Base-by-base conservation (phyloP, 352 stramenopile genomes). In the Pythium periplocum region DNA sequence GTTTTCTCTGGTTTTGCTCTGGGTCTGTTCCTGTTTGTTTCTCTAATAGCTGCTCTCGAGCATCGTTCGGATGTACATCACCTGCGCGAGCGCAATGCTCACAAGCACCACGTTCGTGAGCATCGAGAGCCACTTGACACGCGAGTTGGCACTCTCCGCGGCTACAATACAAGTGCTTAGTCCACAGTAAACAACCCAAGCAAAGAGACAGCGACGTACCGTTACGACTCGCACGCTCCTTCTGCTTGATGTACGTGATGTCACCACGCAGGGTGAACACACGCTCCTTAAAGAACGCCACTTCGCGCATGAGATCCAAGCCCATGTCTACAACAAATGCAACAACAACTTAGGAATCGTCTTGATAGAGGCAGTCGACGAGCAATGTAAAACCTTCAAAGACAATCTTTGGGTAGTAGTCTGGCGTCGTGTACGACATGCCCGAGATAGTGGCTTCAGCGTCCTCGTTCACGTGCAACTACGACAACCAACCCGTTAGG, bases 1-100 rank as follows among this genome's bases (percentile, higher is more conserved):
- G 17, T 26, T 44, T 43, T 44, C 26, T 51, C 12, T 26, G 3
- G 12, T 33, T 58, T 17, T 12, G 6, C 31, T 44, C 11, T 49
- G 33, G 26, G 2, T 48, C 33, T 17, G 5, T 12, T 46, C 11
- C 10, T 50, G 6, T 50, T 8, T 51, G 5, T 42, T 5, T 4
- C 44, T 59, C 58, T 86, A 92, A 62, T 88, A 89, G 49, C 76
- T 73, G 47, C 61, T 78, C 52, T 91, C 78, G 17, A 93, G 75
- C 72, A 93, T 84, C 48, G 64, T 78, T 48, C 83, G 83, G 48
- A 93, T 90, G 72, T 90, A 91, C 52, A 93, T 57, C 41, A 93
- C 80, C 54, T 93, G 83, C n/a, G 63, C 75, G 34, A 87, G 70
- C 26, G 83, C 83, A 54, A 93, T 89, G 33, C 73, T 69, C 30